Evolutionary conservation across 768 basidiomycete species (phyloP), one percentile per base, ranked within the genome.

Genomic region (Boletus reticulatus): DNA sequence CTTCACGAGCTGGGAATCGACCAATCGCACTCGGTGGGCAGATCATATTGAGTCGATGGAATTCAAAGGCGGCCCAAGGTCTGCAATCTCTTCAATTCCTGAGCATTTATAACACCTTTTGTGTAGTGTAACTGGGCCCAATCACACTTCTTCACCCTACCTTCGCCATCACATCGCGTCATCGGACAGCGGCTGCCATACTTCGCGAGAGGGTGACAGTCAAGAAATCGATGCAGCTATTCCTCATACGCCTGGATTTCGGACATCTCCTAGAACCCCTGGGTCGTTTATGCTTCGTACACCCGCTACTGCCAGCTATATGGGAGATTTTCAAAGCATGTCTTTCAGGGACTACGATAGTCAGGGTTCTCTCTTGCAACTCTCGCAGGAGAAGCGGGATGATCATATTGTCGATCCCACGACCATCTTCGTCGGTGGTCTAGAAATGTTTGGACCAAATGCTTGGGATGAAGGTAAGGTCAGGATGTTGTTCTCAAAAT

Each of bases 361-460:
- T 41, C 62, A 68, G 14, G 43, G 54, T 32, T 62, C 66, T 38
- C 53, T 60, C 29, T 36, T 53, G 4, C 58, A 57, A 42, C 56
- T 69, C 52, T 62, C 70, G 29, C 64, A 60, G 31, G 67, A 64
- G 29, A 56, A 55, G 27, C 57, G 53, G 27, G 65, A 67, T n/a
- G 72, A 75, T 32, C 72, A 73, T 52, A 76, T 79, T 22, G 67
- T 85, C 14, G 88, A 91, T 65, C 85, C 84, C 0, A 82, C 78
- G 3, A 84, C 87, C 2, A 75, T 92, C 29, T 92, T 91, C 66
- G 86, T 91, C 29, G 89, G 90, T 8, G 88, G 88, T 6, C 76
- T 92, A 43, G 84, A 87, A 61, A 79, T 83, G 64, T 77, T 76
- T 61, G 85, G 84, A 6, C 76, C 83, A 4, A 75, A 75, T 27